Base-by-base conservation (phyloP, 1,139 yeast species). In the Blastobotrys ciferrii region DNA sequence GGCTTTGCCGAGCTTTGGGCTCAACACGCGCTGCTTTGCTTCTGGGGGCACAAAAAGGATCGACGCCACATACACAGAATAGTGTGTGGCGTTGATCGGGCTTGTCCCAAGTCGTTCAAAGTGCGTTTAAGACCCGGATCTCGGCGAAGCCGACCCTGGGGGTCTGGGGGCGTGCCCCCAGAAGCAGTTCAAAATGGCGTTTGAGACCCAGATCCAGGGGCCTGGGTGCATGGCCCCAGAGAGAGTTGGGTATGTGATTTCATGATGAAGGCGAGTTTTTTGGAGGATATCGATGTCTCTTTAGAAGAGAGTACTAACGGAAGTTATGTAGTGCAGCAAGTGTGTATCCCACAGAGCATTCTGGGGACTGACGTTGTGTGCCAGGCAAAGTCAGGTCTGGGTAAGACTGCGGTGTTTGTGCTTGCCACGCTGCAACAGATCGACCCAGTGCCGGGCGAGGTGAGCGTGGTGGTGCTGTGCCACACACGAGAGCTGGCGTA, bases 361-460 rank as follows among this genome's bases (percentile, higher is more conserved):
- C 85, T 92, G 64, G 98, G 98, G 68, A 91, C 96, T 56, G 98
- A 92, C 67, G 98, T 92, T 53, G 76, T 92, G 60, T 92, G 98
- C 76, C 98, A 92, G 77, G 98, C 98, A 71, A 92, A 92, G 77
- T 92, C 98, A 43, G 98, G 98, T 84, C 80, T 92, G 62, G 98
- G 98, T 83, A 92, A 92, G 73, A 92, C 98, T 52, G 98, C 98
- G 46, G 98, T 92, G 53, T 92, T 92, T 63, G 98, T 92, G 51
- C 78, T 92, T 65, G 88, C 97, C 20, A 91, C 98, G 53, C 79
- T 92, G 67, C 98, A 92, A 73, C 98, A 92, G 75, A 80, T 92
- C 65, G 98, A 92, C 66, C 98, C 98, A 46, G 89, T 92, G 58
- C 89, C 95, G 54, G 98, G 98, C 64, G 98, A 92, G 72, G 87